Evolutionary conservation across 805 yeast species (phyloP).

Genomic region (Candida odintsovae): DNA sequence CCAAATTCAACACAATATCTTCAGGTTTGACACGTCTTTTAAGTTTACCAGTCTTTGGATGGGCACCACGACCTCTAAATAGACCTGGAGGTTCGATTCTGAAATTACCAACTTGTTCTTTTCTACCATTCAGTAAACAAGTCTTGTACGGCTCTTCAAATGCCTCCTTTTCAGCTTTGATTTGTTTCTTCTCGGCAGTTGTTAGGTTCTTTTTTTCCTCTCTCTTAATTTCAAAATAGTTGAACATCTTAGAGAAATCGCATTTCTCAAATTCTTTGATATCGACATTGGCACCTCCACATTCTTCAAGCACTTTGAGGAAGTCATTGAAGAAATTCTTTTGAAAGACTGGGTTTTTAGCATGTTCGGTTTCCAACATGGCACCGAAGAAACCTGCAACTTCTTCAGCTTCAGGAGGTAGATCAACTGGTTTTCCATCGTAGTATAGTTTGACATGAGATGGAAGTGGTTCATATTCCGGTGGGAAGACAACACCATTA

Average conservation of each 20-base stretch:
- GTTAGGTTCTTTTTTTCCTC: slow-evolving; percentile 68
- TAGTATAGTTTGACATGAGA: slow-evolving; percentile 67
- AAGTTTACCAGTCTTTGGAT: slow-evolving; percentile 90
- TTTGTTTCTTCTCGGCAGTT: slow-evolving; percentile 65
- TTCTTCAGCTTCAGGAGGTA: slow-evolving; percentile 85
- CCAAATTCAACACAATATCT: slow-evolving; percentile 78
- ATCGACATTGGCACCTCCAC: slow-evolving; percentile 57
- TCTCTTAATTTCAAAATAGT: slow-evolving; percentile 61
- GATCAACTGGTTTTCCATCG: slow-evolving; percentile 65
- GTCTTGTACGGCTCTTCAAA: slow-evolving; percentile 76
- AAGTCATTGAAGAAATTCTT: slow-evolving; percentile 85
- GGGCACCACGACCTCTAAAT: slow-evolving; percentile 95
- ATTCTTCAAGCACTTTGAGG: slow-evolving; percentile 55
- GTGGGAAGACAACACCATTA: slow-evolving; percentile 90
- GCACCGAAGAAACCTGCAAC: slow-evolving; percentile 96
- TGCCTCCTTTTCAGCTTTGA: slow-evolving; percentile 68
- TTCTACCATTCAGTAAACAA: slow-evolving; percentile 80
- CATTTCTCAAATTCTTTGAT: slow-evolving; percentile 59
- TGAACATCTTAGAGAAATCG: slow-evolving; percentile 72
- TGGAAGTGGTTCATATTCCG: slow-evolving; percentile 85
- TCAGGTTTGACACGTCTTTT: slow-evolving; percentile 87
- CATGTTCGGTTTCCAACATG: slow-evolving; percentile 82
- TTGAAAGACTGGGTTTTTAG: slow-evolving; percentile 78
- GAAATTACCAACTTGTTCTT: slow-evolving; percentile 90
- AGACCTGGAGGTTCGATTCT: slow-evolving; percentile 95